These are phyloP conservation scores for Solanum hybrid DNA, from an alignment of 305 asterid genomes.

Conservation along the genomic window DNA sequence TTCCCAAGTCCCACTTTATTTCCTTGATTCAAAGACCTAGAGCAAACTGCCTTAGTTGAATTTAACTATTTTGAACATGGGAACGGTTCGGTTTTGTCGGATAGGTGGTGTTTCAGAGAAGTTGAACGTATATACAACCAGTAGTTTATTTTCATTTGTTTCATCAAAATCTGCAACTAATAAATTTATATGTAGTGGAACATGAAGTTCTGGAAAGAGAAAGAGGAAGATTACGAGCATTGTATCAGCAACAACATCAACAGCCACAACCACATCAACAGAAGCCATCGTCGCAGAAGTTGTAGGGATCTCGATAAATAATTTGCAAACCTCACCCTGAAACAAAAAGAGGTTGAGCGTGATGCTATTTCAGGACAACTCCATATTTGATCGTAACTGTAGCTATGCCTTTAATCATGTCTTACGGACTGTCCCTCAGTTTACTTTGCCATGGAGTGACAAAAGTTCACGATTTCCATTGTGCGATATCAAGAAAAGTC, in stretches of 20 bases:
- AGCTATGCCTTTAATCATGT: neutral
- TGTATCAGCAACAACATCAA: slow-evolving; percentile 38
- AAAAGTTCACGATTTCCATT: neutral
- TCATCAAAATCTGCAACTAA: neutral
- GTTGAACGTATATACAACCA: too few relatives aligned
- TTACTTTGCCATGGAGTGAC: neutral
- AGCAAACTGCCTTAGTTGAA: too few relatives aligned
- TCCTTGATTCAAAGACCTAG: too few relatives aligned
- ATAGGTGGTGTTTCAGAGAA: too few relatives aligned
- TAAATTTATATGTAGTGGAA: slow-evolving; percentile 38
- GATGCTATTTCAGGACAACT: slow-evolving; percentile 2
- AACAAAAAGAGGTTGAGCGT: neutral
- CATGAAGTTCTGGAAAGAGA: slow-evolving; percentile 70
- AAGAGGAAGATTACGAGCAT: slow-evolving; percentile 34
- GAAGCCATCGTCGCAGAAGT: slow-evolving; percentile 3
- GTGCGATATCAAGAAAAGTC: slow-evolving; percentile 12
- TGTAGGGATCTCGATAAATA: slow-evolving; percentile 2
- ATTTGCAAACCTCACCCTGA: neutral
- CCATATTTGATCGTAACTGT: neutral
- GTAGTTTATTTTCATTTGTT: too few relatives aligned
- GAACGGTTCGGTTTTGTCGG: too few relatives aligned
- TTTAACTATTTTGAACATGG: too few relatives aligned
- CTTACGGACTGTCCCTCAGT: neutral
- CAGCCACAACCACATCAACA: slow-evolving; percentile 19
- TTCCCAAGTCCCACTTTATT: too few relatives aligned